Evolutionary conservation across 2,329 filamentous ascomycete genomes (phyloP).

Genomic region (Ophiostoma pallidulum): DNA sequence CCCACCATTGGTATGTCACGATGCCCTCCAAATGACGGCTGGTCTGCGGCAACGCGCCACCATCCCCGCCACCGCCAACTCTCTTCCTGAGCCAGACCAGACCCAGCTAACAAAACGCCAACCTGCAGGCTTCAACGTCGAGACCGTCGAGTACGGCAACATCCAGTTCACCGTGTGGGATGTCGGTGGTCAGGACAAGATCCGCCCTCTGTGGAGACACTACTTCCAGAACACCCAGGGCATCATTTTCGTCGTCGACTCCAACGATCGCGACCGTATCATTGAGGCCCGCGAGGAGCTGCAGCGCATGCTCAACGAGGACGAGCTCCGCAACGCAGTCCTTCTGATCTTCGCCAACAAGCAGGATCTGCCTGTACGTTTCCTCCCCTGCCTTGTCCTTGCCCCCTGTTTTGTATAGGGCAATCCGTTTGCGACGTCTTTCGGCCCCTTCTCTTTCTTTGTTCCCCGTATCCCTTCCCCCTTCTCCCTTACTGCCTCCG

Average conservation of each 20-base stretch:
- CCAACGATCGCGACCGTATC: conserved; percentile 96
- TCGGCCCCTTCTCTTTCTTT: not conserved
- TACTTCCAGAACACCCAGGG: conserved; percentile 99
- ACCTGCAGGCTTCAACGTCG: conserved; percentile 85
- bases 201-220: conserved; percentile 97
- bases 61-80: not conserved
- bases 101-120: not conserved
- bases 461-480: too few species aligned
- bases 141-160: conserved; percentile 99
- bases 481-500: too few species aligned
- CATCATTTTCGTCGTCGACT: conserved; percentile 99
- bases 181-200: conserved; percentile 99
- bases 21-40: not conserved
- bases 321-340: conserved; percentile 94
- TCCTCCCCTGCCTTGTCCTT: not conserved
- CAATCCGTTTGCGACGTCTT: not conserved
- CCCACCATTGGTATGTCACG: conserved; percentile 77
- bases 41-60: not conserved
- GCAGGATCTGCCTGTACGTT: conserved; percentile 91
- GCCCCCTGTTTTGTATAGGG: too few species aligned
- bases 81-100: not conserved
- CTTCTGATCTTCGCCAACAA: conserved; percentile 99
- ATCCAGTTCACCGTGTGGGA: conserved; percentile 99
- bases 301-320: conserved; percentile 97
- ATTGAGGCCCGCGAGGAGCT: conserved; percentile 94